Evolutionary conservation across 2,329 filamentous ascomycete species (phyloP).

Genomic region (Fusarium luffae): DNA sequence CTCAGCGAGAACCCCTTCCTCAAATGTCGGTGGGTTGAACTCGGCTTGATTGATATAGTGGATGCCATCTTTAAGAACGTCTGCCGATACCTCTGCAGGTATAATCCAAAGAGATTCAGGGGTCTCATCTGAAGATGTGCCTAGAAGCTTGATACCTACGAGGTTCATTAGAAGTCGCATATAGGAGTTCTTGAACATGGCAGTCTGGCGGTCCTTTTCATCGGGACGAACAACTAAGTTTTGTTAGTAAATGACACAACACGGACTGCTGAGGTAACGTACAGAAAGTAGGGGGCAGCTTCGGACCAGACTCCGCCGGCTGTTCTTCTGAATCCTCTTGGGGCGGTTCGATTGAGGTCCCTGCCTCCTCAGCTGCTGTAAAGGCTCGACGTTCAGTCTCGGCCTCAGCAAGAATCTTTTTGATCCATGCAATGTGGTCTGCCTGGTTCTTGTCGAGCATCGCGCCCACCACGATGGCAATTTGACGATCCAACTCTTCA

Average conservation of each 20-base stretch:
- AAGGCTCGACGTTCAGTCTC: conserved; percentile 80
- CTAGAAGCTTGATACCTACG: conserved; percentile 72
- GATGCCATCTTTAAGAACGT: conserved; percentile 74
- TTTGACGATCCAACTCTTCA: conserved; percentile 74
- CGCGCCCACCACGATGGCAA: conserved; percentile 82
- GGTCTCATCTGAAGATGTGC: conserved; percentile 71
- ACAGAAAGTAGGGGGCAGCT: conserved; percentile 50
- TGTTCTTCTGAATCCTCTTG: conserved; percentile 49
- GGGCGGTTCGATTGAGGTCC: conserved; percentile 54
- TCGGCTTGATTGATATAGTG: conserved; percentile 81
- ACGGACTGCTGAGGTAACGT: conserved; percentile 27
- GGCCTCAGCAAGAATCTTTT: conserved; percentile 74
- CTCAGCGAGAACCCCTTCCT: conserved; percentile 78
- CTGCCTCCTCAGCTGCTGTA: conserved; percentile 76
- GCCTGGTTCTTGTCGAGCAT: conserved; percentile 82
- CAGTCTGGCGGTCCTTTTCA: conserved; percentile 72
- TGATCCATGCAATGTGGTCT: conserved; percentile 84
- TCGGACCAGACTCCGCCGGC: conserved; percentile 42
- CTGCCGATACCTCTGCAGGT: conserved; percentile 71
- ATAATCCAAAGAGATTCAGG: conserved; percentile 83
- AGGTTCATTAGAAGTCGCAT: conserved; percentile 86
- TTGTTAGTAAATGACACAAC: conserved; percentile 44
- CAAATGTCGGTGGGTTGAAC: conserved; percentile 80
- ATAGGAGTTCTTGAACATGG: conserved; percentile 90
- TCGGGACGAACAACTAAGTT: conserved; percentile 69